Base-by-base conservation (phyloP, 164 flowering plant genomes). In the Stephania cephalantha region DNA sequence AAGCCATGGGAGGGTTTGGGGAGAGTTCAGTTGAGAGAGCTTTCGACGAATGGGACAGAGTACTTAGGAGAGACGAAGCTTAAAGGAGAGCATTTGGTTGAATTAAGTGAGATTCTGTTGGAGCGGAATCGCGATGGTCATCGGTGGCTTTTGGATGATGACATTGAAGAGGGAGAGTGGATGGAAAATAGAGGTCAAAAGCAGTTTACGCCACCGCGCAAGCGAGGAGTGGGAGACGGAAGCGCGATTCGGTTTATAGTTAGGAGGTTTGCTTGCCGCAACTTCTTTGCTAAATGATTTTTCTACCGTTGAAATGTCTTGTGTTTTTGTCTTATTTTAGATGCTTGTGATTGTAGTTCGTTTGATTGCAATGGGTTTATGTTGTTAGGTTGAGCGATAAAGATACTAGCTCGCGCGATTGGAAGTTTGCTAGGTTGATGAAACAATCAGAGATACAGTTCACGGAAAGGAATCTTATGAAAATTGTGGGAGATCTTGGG, bases 351-450 rank as follows among this genome's bases (percentile, higher is more conserved):
- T 55, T 55, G 17, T 12, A 55, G 63, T 9, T 55, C 6, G 63
- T 55, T 55, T 55, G n/a, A 13, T 48, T 55, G n/a, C 6, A 48
- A 46, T 9, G 46, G 46, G 25, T 74, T 73, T 15, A 10, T 46
- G 64, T 18, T 73, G 15, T 18, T 81, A 95, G 99, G 86, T 81
- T 95, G 44, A 86, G 86, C 78, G 81, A 71, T 25, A 77, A 80
- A 44, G 87, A 89, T 71, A 72, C 87, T 20, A 82, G 80, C 61
- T 78, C 73, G 83, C 83, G 75, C 76, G 91, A 95, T 74, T 95
- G 98, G 98, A 95, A 91, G 85, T 88, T 95, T 77, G 80, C 88
- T 29, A 87, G 88, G 86, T 83, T 93, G 82, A 90, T 95, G 97
- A 93, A 87, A 50, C 91, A 85, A 65, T 87, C 95, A 5, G 88